Evolutionary conservation across 768 basidiomycete genomes (phyloP), one percentile per base, ranked within the genome.

Genomic region (Auriscalpium microsporum): DNA sequence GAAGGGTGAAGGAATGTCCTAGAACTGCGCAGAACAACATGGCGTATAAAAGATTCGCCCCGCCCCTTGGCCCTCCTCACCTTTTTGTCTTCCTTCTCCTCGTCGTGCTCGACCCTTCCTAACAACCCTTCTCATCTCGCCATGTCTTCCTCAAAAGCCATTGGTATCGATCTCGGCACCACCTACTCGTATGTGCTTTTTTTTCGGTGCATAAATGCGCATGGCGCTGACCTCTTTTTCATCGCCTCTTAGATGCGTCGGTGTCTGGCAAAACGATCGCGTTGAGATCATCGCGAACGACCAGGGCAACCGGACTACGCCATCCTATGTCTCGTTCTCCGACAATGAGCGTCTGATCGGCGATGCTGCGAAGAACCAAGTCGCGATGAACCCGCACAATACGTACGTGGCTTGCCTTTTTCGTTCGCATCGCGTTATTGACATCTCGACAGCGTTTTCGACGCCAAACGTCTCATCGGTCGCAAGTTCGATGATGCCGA

Each of bases 181-280:
- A 96, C 94, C 52, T 91, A 91, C 79, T 91, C 89, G 88, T 90
- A 69, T 62, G 87, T 79, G 10, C 17, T 16, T 10, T 28, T 11
- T 11, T 54, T 40, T 45, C 3, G 8, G 10, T 47, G 53, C 23
- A 34, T 11, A 36, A 34, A 36, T 16, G 11, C n/a, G 1, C 4
- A 44, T 62, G 48, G 55, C 33, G 62, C 47, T 11, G 48, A 23
- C 54, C 46, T 57, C 48, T 45, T 56, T 59, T 38, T 37, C 55
- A 38, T 55, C 58, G 19, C 57, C 40, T 53, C 57, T 33, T 70
- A 94, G 90, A n/a, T 97, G 94, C 73, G 95, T 97, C 66, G 95
- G 90, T 80, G 94, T 98, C 60, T 98, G 94, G 94, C 91, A 94
- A 80, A 94, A 96, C 68, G 95, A 98, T 78, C 90, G 94, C 70